Percentiles rank a stretch among this genome's conserved stretches.
These are phyloP conservation scores for Juncus inflexus DNA, from an alignment of 176 grass and related monocot genomes.

Conservation along the genomic window DNA sequence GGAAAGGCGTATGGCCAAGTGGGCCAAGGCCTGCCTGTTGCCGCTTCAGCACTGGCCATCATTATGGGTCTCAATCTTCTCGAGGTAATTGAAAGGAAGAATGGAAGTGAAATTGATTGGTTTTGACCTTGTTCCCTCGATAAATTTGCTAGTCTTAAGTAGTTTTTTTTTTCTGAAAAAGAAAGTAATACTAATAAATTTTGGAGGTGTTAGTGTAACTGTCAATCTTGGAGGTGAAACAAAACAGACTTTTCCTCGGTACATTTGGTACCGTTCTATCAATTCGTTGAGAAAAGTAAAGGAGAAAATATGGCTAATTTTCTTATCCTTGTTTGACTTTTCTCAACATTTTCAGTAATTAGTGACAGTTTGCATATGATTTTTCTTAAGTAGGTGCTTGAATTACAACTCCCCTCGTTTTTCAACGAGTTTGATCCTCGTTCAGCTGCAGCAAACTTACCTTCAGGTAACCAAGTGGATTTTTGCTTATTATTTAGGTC, in stretches of 20 bases:
- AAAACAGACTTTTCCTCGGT: no score
- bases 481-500: no score
- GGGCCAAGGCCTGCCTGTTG: conserved; percentile 89
- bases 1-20: conserved; percentile 95
- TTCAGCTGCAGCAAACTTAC: conserved; percentile 71
- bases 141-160: no score
- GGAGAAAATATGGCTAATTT: no score
- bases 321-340: background rate
- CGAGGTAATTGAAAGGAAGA: conserved; percentile 50
- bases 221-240: no score
- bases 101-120: background rate
- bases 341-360: background rate
- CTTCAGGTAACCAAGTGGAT: conserved; percentile 44
- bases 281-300: no score
- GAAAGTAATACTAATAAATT: no score
- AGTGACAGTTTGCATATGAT: conserved; percentile 20
- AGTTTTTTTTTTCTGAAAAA: background rate
- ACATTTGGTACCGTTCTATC: no score
- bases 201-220: no score
- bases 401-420: conserved; percentile 89
- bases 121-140: no score
- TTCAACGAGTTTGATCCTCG: conserved; percentile 91
- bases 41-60: conserved; percentile 72
- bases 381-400: conserved; percentile 54
- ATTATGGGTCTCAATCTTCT: conserved; percentile 96